Percentiles rank a stretch among this genome's conserved stretches.
Evolutionary conservation across 805 yeast genomes (phyloP).

Genomic region (Pichia rugopelliculosa): DNA sequence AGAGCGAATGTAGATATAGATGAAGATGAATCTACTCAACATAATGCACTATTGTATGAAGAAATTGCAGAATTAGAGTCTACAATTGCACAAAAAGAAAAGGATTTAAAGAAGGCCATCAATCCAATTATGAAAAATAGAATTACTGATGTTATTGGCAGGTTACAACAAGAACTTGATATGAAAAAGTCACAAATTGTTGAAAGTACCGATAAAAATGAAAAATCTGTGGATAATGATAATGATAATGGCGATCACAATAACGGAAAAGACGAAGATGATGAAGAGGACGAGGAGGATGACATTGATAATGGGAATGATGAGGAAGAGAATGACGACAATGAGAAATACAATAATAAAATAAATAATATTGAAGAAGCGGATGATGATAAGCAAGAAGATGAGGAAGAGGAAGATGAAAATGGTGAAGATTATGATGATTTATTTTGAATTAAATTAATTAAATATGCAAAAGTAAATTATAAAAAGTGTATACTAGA

Average conservation of each 20-base stretch:
- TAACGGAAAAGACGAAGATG: constrained; percentile 25
- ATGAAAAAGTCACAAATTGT: constrained; percentile 61
- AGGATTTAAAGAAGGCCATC: constrained; percentile 62
- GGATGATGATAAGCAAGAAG: constrained; percentile 1
- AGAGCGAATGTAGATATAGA: constrained; percentile 46
- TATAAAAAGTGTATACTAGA: not conserved
- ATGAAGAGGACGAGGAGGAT: constrained; percentile 9
- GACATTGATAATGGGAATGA: not conserved
- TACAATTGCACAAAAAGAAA: constrained; percentile 68
- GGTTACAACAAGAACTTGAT: constrained; percentile 75
- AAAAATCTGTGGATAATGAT: constrained; percentile 32
- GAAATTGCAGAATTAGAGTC: constrained; percentile 76
- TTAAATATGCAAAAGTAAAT: not conserved
- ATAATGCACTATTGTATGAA: constrained; percentile 70
- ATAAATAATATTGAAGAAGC: not conserved
- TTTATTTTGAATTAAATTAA: constrained; percentile 10
- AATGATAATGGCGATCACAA: constrained; percentile 26
- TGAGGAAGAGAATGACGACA: constrained; percentile 5
- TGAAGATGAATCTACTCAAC: constrained; percentile 47
- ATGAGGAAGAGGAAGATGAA: constrained; percentile 11
- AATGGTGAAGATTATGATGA: constrained; percentile 15
- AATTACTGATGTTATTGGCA: constrained; percentile 70
- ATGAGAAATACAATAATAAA: constrained; percentile 5
- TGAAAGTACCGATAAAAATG: constrained; percentile 21
- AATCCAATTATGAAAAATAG: constrained; percentile 84